Base-by-base conservation (phyloP, 768 basidiomycete species). In the Rhizopogon sp. region DNA sequence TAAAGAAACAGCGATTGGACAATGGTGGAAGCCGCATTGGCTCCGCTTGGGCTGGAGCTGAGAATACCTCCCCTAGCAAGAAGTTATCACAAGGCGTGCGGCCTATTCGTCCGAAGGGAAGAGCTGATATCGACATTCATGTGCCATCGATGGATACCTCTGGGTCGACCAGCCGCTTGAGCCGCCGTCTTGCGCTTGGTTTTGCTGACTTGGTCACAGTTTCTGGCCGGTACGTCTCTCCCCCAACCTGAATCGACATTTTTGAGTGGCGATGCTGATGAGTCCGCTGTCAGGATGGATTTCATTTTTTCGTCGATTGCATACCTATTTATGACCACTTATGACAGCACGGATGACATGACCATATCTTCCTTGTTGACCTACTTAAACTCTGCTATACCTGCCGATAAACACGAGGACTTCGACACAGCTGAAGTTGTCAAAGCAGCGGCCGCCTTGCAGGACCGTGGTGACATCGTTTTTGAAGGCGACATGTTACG, bases 371-470 rank as follows among this genome's bases (percentile, higher is more conserved):
- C 84, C 8, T 72, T 90, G 25, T 71, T 90, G 35, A 78, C 83
- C 3, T 88, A 87, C 66, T 76, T 90, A 54, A 90, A 90, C 62
- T 82, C 87, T 2, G 87, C 87, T 5, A 80, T 90, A 72, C 88
- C 88, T 3, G 75, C 73, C 28, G 88, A 89, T 65, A 90, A 90
- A 69, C 82, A 88, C 64, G 88, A 90, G 71, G 88, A 90, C 59
- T 90, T 88, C 58, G 88, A 90, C 67, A 88, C 86, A 11, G 76
- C 77, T 1, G 88, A 90, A 70, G 86, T 90, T 16, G 77, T 77
- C 6, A 74, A 75, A 46, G 76, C 76, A 3, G 78, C 78, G 13
- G 78, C 72, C 1, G 60, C 66, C 11, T 60, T 83, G 47, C 73
- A 77, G 39, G 81, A 79, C 29, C 71, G 72, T 55, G 79, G 80